These are phyloP conservation scores for Ophiostoma angusticollis DNA, from an alignment of 2,329 filamentous ascomycete species.

Conservation along the genomic window DNA sequence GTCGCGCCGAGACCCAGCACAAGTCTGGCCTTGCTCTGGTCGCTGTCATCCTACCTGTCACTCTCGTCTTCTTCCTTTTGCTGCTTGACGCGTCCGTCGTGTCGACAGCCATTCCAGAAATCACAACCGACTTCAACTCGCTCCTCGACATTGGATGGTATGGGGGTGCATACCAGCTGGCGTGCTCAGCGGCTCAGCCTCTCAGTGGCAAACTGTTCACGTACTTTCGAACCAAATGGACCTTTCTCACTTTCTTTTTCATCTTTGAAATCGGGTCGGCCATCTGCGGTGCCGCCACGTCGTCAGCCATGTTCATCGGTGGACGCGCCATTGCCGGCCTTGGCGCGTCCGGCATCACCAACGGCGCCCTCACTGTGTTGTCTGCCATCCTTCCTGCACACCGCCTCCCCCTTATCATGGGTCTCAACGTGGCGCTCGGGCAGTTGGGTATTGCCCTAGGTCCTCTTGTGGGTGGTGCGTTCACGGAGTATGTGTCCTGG, in stretches of 20 bases:
- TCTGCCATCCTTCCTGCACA: slow-evolving; percentile 20
- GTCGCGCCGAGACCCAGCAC: too few relatives aligned
- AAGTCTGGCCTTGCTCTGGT: too few relatives aligned
- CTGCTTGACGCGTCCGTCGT: too few relatives aligned
- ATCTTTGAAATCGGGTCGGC: slow-evolving; percentile 27
- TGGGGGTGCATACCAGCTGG: slow-evolving; percentile 10
- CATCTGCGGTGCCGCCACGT: slow-evolving; percentile 28
- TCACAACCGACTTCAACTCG: slow-evolving; percentile 11
- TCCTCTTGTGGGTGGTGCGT: slow-evolving; percentile 26
- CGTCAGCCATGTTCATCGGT: slow-evolving; percentile 26
- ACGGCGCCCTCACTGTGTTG: slow-evolving; percentile 26
- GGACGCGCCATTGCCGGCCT: slow-evolving; percentile 28
- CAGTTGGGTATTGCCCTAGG: too few relatives aligned
- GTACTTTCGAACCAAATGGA: slow-evolving; percentile 23
- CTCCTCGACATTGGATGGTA: slow-evolving; percentile 13
- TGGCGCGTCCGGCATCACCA: slow-evolving; percentile 26
- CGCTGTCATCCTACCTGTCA: too few relatives aligned
- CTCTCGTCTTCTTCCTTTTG: too few relatives aligned
- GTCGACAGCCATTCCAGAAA: slow-evolving; percentile 15
- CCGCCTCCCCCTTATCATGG: too few relatives aligned
- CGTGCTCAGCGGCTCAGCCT: slow-evolving; percentile 19
- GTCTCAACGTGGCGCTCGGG: too few relatives aligned
- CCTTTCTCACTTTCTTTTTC: slow-evolving; percentile 20
- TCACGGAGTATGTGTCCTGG: slow-evolving; percentile 25
- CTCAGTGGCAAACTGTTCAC: slow-evolving; percentile 28